Evolutionary conservation across 2,329 filamentous ascomycete genomes (phyloP).

Genomic region (Didymella sp.): DNA sequence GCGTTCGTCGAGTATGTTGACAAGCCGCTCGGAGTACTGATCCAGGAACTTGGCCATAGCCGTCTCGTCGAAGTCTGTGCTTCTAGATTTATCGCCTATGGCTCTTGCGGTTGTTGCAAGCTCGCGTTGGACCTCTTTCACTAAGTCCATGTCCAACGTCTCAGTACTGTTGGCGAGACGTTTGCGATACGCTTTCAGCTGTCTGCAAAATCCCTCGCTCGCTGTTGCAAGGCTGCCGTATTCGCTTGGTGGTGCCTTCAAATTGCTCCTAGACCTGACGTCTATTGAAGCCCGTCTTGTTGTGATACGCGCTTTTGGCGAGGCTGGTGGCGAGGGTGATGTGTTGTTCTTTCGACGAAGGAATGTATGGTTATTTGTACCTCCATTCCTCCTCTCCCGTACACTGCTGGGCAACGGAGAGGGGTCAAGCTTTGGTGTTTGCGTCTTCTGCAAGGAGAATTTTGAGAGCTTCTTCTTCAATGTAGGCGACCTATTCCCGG

Average conservation of each 20-base stretch:
- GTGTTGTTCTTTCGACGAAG: constrained; percentile 44
- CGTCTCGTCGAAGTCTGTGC: constrained; percentile 52
- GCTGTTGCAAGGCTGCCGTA: constrained; percentile 45
- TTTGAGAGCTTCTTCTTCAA: constrained; percentile 64
- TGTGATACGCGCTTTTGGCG: constrained; percentile 45
- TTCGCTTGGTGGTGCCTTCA: constrained; percentile 49
- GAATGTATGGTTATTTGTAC: constrained; percentile 18
- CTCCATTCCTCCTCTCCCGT: constrained; percentile 32
- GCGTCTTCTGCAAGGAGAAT: constrained; percentile 53
- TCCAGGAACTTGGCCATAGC: constrained; percentile 67
- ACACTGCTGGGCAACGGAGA: constrained; percentile 40
- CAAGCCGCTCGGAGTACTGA: constrained; percentile 75
- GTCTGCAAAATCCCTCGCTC: constrained; percentile 65
- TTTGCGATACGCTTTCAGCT: constrained; percentile 65
- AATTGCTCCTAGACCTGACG: constrained; percentile 53
- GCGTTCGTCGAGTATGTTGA: constrained; percentile 75
- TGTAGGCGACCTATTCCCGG: constrained; percentile 57
- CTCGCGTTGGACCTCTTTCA: constrained; percentile 65
- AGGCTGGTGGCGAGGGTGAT: constrained; percentile 54
- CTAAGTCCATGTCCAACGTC: constrained; percentile 53
- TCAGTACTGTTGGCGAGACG: constrained; percentile 60
- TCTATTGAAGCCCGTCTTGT: constrained; percentile 59
- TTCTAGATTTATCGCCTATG: constrained; percentile 53
- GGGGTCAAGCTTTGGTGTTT: constrained; percentile 55
- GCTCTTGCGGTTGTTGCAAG: constrained; percentile 57